Evolutionary conservation across 306 rosid genomes (phyloP).

Genomic region (Cucurbita maxima): DNA sequence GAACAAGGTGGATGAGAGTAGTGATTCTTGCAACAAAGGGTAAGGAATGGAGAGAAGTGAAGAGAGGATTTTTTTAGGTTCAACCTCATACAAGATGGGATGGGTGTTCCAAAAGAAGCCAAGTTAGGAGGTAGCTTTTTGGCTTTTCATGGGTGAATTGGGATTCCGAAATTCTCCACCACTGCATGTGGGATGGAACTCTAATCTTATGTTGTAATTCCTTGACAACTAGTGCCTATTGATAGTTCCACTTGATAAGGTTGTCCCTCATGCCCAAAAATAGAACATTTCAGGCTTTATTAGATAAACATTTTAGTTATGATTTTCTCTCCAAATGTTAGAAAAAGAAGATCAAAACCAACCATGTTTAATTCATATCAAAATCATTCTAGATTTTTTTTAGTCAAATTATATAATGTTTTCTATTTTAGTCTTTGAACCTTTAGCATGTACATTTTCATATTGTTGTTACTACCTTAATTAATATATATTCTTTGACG

Average conservation of each 20-base stretch:
- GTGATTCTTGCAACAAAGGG: neutral
- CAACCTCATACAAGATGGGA: conserved; percentile 5
- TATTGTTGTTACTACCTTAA: too few species aligned
- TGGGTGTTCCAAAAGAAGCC: neutral
- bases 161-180: conserved; percentile 1
- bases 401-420: too few species aligned
- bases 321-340: too few species aligned
- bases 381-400: too few species aligned
- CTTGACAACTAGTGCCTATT: neutral
- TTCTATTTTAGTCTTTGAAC: neutral
- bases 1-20: neutral
- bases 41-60: neutral
- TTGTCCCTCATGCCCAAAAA: neutral
- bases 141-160: neutral
- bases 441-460: too few species aligned
- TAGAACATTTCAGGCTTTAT: too few species aligned
- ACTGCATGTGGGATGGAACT: neutral
- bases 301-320: too few species aligned
- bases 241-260: neutral
- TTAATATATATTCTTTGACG: too few species aligned
- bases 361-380: neutral
- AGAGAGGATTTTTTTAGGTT: neutral
- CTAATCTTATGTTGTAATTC: neutral
- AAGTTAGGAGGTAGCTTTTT: neutral
- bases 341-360: too few species aligned